phyloP scores from a whole-genome alignment of 2,329 filamentous ascomycete genomes.

The Talaromyces albobiverticillius region DNA sequence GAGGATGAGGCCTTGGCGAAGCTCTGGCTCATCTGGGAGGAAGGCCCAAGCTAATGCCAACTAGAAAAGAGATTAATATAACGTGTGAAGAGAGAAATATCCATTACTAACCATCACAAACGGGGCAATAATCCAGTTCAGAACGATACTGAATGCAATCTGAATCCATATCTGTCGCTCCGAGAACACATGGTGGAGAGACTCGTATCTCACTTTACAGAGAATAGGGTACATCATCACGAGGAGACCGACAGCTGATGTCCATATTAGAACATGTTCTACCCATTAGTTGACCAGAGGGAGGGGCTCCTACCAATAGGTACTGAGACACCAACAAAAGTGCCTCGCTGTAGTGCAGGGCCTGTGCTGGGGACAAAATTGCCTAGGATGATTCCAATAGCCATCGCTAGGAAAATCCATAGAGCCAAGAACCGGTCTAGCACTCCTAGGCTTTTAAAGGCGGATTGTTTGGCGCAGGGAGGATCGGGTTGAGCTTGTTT shows the following conservation, averaged over 20 bases:
- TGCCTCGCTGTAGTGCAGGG: slow-evolving; percentile 63
- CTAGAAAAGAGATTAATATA: too few relatives aligned
- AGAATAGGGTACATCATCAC: slow-evolving; percentile 96
- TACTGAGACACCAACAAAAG: slow-evolving; percentile 68
- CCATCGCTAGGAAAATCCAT: slow-evolving; percentile 79
- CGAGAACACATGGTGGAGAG: slow-evolving; percentile 64
- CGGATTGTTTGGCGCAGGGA: too few relatives aligned
- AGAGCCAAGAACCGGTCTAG: slow-evolving; percentile 64
- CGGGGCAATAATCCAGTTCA: slow-evolving; percentile 83
- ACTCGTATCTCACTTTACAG: slow-evolving; percentile 80
- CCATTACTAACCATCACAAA: slow-evolving; percentile 77
- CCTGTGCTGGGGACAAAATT: slow-evolving; percentile 68
- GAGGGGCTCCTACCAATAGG: slow-evolving; percentile 65
- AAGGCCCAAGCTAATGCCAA: slow-evolving; percentile 50
- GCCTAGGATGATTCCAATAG: slow-evolving; percentile 69
- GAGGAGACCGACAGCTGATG: slow-evolving; percentile 71
- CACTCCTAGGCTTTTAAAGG: too few relatives aligned
- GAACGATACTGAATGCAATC: slow-evolving; percentile 69
- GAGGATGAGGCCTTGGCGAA: slow-evolving; percentile 68
- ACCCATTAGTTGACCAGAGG: too few relatives aligned
- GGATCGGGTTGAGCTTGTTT: too few relatives aligned
- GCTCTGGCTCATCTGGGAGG: slow-evolving; percentile 48
- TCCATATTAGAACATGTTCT: too few relatives aligned
- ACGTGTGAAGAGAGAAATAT: too few relatives aligned
- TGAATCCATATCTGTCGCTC: slow-evolving; percentile 70